Conservation (phyloP, 352 stramenopile genomes). For the Peronospora belbahrii region DNA sequence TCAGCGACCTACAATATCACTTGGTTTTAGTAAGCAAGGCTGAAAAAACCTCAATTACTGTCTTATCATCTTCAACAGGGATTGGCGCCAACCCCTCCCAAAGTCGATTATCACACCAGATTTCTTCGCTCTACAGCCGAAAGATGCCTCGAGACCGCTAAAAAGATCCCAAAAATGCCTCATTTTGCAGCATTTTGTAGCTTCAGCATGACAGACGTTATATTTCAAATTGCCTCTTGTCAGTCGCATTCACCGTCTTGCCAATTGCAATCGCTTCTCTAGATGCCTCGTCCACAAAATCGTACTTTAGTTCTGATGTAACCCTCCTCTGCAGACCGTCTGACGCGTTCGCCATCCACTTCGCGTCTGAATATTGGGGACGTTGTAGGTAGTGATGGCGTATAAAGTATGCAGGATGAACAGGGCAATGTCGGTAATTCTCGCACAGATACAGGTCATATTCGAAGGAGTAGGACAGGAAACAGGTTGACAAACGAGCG, state of each 20-base stretch:
- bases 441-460: slow-evolving; percentile 5
- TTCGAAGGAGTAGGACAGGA: background rate
- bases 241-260: slow-evolving; percentile 11
- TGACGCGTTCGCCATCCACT: slow-evolving; percentile 21
- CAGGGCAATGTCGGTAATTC: background rate
- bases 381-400: too few relatives aligned
- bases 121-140: slow-evolving; percentile 15
- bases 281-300: slow-evolving; percentile 17
- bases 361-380: too few relatives aligned
- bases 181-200: background rate
- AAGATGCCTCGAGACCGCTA: slow-evolving; percentile 24
- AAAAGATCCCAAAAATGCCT: slow-evolving; percentile 19
- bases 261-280: slow-evolving; percentile 4
- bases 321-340: too few relatives aligned
- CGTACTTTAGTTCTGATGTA: slow-evolving; percentile 23
- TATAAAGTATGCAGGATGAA: background rate
- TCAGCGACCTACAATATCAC: slow-evolving; percentile 9
- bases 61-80: slow-evolving; percentile 17
- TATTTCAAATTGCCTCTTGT: background rate
- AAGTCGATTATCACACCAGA: slow-evolving; percentile 15
- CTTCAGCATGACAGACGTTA: background rate
- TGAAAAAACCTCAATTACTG: slow-evolving; percentile 25
- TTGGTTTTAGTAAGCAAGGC: slow-evolving; percentile 8
- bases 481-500: too few relatives aligned
- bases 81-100: slow-evolving; percentile 3